Percentiles rank a stretch among this genome's conserved stretches.
These are phyloP conservation scores for Solanum corneliomulleri DNA, from an alignment of 257 asterid genomes.

Conservation along the genomic window DNA sequence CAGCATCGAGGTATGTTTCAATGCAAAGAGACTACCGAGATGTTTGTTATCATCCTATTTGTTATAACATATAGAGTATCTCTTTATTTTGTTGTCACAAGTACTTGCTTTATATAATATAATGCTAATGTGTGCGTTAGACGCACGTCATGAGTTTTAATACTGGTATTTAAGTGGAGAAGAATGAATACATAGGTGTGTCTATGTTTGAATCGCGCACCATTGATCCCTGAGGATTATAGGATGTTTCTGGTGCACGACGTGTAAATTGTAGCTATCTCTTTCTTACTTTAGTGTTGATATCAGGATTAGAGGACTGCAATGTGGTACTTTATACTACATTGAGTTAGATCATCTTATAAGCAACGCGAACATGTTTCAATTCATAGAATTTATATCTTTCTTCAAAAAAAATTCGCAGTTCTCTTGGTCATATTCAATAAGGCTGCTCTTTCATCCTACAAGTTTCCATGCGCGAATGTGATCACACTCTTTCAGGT, in stretches of 20 bases:
- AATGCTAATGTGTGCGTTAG: background rate
- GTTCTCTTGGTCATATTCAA: slow-evolving; percentile 13
- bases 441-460: slow-evolving; percentile 15
- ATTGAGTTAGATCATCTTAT: background rate
- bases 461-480: slow-evolving; percentile 9
- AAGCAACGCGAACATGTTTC: background rate
- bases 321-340: background rate
- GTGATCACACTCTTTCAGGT: slow-evolving; percentile 16
- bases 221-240: background rate
- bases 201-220: background rate
- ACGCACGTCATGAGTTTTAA: background rate
- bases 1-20: background rate
- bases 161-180: background rate
- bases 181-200: background rate
- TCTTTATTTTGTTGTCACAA: background rate
- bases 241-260: background rate
- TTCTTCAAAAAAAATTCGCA: background rate
- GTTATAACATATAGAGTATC: background rate
- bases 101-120: background rate
- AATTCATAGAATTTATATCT: background rate
- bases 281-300: background rate
- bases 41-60: background rate
- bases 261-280: background rate
- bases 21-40: background rate
- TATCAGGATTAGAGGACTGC: background rate